phyloP scores from a whole-genome alignment of 441 rosid species.

The Manihot esculenta region DNA sequence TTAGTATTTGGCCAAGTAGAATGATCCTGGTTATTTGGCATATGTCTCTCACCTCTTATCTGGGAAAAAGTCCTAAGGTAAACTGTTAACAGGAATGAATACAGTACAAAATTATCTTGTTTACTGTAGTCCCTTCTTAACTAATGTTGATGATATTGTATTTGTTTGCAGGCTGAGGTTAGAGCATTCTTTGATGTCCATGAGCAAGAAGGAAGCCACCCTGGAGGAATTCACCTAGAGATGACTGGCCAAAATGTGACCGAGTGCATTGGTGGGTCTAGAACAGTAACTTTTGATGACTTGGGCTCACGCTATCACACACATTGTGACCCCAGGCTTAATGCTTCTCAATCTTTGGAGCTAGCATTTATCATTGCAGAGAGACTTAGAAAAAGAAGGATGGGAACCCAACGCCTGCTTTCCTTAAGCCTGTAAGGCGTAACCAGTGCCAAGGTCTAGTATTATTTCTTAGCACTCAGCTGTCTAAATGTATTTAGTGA shows the following conservation, averaged over 20 bases:
- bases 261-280: slow-evolving; percentile 96
- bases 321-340: slow-evolving; percentile 90
- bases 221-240: slow-evolving; percentile 90
- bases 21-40: neutral
- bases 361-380: slow-evolving; percentile 92
- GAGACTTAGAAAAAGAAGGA: slow-evolving; percentile 89
- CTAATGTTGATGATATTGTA: neutral
- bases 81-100: neutral
- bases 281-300: slow-evolving; percentile 87
- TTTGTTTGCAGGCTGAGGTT: slow-evolving; percentile 75
- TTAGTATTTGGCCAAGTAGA: neutral
- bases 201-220: slow-evolving; percentile 96
- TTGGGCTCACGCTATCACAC: slow-evolving; percentile 92
- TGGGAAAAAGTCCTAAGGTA: neutral
- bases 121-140: neutral
- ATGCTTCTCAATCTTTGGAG: slow-evolving; percentile 92
- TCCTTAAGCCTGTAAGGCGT: slow-evolving; percentile 25
- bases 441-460: neutral
- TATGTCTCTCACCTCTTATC: neutral
- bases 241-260: slow-evolving; percentile 98
- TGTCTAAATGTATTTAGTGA: slow-evolving; percentile 18
- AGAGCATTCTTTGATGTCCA: slow-evolving; percentile 97
- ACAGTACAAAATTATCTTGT: neutral
- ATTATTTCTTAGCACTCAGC: neutral
- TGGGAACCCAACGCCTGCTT: slow-evolving; percentile 36